Conservation (phyloP, 129 eudicot genomes). For the Pulicaria dysenterica region DNA sequence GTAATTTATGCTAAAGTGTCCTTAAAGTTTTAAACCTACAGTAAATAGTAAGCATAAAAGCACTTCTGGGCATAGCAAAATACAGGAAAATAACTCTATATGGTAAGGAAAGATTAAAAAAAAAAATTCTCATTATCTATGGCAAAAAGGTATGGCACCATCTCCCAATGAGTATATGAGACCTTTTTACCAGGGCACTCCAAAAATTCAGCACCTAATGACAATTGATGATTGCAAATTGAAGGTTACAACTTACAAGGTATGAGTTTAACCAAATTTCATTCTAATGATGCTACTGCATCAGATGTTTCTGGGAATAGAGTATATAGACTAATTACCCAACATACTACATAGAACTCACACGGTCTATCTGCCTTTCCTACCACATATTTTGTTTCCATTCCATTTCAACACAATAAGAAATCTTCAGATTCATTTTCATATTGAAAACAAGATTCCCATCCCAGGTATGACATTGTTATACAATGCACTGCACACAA, state of each 20-base stretch:
- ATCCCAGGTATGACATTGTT: not conserved
- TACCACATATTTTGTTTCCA: not conserved
- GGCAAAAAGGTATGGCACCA: no score
- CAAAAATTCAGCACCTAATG: no score
- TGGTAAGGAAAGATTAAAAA: no score
- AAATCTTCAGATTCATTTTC: not conserved
- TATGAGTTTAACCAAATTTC: not conserved
- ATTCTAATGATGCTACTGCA: not conserved
- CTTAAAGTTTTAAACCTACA: no score
- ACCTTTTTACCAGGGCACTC: no score
- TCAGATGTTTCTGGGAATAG: not conserved
- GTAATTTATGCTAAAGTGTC: not conserved
- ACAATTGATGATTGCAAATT: no score
- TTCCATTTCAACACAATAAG: not conserved
- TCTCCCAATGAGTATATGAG: no score
- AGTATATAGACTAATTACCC: not conserved
- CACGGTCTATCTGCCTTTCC: not conserved
- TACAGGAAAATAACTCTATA: no score
- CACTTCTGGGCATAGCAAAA: no score
- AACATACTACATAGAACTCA: not conserved
- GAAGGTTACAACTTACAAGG: no score
- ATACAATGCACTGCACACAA: slow-evolving; percentile 5
- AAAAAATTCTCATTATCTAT: no score
- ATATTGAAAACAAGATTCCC: not conserved
- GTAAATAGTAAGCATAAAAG: no score